Base-by-base conservation (phyloP, 257 asterid genomes). In the Scutellaria galericulata region DNA sequence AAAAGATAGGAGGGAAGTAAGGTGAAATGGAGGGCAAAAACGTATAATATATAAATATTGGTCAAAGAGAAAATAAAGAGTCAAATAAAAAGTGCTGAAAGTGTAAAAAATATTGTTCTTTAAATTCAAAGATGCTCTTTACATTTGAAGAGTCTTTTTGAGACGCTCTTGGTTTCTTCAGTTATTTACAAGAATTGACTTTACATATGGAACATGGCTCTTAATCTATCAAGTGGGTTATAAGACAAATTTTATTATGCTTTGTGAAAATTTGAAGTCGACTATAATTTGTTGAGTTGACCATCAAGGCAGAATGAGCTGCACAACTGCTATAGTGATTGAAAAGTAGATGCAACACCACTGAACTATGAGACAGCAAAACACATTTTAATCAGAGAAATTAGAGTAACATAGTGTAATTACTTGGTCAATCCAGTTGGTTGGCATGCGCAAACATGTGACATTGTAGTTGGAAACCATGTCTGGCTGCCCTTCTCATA, bases 401-500 rank as follows among this genome's bases (percentile, higher is more conserved):
- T 31, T 4, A 31, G 37, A 31, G 37, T 31, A 31, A 31, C 37
- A 31, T 31, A 31, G 37, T 31, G 37, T 31, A 31, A 31, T 3
- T 31, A 4, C 37, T 31, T 31, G 0, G 37, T 31, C 5, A 31
- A 31, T 31, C 37, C 5, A 31, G 5, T 3, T 31, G 37, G 37
- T 31, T 31, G 5, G 37, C 37, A 31, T 31, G 37, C 4, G 5
- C 5, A 31, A 31, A 31, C 37, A 31, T 3, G 37, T 31, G 61
- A 55, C 20, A 54, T 55, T 55, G 9, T 8, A 59, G 67, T 79
- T 58, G 71, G 27, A 48, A 62, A 47, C 24, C 27, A 14, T 40
- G 48, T 57, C 48, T 64, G 64, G 57, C 31, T 73, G 24, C 64
- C 46, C n/a, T 73, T 79, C 77, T 57, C 66, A 71, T 82, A 64